phyloP scores from a whole-genome alignment of 2,329 filamentous ascomycete species.

The Scedosporium boydii region DNA sequence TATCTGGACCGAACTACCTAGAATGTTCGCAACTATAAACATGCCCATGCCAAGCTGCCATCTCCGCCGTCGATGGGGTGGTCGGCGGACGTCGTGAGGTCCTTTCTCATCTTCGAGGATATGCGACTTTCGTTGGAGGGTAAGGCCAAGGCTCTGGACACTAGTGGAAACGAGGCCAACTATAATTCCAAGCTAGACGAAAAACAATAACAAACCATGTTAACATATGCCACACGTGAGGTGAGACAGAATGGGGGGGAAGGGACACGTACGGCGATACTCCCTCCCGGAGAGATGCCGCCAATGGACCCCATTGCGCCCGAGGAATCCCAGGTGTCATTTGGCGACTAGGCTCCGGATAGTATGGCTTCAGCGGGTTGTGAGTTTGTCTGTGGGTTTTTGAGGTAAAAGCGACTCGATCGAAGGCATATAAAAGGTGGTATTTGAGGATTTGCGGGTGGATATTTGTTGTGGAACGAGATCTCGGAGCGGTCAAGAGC shows the following conservation, averaged over 20 bases:
- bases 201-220: conserved; percentile 9
- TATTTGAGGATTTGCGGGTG: neutral
- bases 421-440: neutral
- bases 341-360: neutral
- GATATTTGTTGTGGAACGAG: neutral
- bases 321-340: conserved; percentile 4
- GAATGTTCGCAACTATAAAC: conserved; percentile 88
- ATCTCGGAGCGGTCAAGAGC: neutral
- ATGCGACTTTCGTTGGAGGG: conserved; percentile 94
- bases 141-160: conserved; percentile 88
- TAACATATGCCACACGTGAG: conserved; percentile 10
- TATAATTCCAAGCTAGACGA: conserved; percentile 72
- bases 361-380: neutral
- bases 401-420: neutral
- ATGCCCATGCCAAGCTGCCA: conserved; percentile 98
- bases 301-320: conserved; percentile 23
- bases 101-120: conserved; percentile 94
- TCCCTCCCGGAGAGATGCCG: conserved; percentile 68
- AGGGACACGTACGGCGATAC: conserved; percentile 54
- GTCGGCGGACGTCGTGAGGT: conserved; percentile 65
- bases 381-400: neutral
- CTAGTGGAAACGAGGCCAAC: conserved; percentile 91
- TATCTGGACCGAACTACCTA: conserved; percentile 95
- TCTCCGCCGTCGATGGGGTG: conserved; percentile 79
- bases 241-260: neutral